These are phyloP conservation scores for Tricholomella constricta DNA, from an alignment of 768 basidiomycete genomes.

Conservation along the genomic window DNA sequence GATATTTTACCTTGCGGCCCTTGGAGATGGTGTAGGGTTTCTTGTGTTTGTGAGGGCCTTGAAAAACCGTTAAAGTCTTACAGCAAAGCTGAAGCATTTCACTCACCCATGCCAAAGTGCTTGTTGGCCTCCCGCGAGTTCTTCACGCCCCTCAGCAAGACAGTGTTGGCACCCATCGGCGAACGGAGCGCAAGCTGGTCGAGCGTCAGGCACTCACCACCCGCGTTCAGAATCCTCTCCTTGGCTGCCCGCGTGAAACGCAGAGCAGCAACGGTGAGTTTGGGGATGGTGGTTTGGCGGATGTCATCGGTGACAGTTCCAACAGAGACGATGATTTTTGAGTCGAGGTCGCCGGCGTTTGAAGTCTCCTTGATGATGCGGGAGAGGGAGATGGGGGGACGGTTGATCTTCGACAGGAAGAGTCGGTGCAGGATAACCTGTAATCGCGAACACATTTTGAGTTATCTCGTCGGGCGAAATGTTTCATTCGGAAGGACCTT, in stretches of 20 bases:
- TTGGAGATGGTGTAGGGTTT: conserved; percentile 95
- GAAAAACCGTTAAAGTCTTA: background rate
- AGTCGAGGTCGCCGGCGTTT: conserved; percentile 61
- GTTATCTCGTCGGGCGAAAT: conserved; percentile 2
- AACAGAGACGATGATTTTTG: conserved; percentile 88
- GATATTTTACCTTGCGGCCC: conserved; percentile 79
- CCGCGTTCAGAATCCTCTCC: conserved; percentile 94
- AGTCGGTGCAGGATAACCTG: conserved; percentile 94
- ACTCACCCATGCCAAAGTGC: conserved; percentile 93
- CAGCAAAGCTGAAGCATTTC: background rate
- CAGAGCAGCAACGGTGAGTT: conserved; percentile 91
- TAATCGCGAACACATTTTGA: conserved; percentile 20
- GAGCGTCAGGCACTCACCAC: conserved; percentile 92
- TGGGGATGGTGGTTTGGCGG: conserved; percentile 83
- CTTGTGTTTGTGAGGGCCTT: conserved; percentile 95
- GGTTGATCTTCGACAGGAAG: conserved; percentile 97
- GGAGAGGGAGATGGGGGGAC: conserved; percentile 94
- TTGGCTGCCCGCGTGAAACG: conserved; percentile 91
- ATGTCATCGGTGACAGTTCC: conserved; percentile 96
- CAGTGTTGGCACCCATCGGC: conserved; percentile 94
- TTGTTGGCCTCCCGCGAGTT: conserved; percentile 93
- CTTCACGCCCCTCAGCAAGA: conserved; percentile 90
- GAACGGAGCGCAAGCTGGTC: conserved; percentile 96
- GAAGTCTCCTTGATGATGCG: conserved; percentile 84
- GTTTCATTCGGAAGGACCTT: conserved; percentile 51